Evolutionary conservation across 2,329 filamentous ascomycete genomes (phyloP).

Genomic region (Thelonectria blattea): DNA sequence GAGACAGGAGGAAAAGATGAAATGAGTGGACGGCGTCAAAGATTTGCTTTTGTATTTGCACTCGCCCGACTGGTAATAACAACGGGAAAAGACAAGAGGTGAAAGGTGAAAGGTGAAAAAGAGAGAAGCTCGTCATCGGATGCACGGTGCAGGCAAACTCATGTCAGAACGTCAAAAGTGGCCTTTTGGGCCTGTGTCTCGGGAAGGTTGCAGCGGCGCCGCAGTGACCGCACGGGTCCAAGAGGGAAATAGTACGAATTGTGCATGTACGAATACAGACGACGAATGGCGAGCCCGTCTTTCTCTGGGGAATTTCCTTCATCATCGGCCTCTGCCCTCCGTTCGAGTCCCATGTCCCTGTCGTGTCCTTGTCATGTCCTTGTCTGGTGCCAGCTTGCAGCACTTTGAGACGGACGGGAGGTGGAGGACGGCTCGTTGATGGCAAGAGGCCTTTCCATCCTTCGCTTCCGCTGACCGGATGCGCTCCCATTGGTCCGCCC

Average conservation of each 20-base stretch:
- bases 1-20: not conserved
- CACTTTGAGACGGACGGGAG: not conserved
- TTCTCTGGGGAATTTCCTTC: not conserved
- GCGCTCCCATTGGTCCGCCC: slow-evolving; percentile 22
- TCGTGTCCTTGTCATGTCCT: too few relatives aligned
- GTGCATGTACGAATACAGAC: not conserved
- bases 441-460: not conserved
- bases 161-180: slow-evolving; percentile 25
- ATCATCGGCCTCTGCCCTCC: not conserved
- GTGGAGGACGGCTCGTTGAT: not conserved
- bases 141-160: slow-evolving; percentile 1
- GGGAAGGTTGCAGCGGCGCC: not conserved
- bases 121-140: not conserved
- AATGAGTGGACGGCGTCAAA: slow-evolving; percentile 2
- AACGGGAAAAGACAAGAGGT: slow-evolving; percentile 3
- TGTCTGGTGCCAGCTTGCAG: not conserved
- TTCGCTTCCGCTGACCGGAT: slow-evolving; percentile 6
- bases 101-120: slow-evolving; percentile 9
- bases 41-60: not conserved
- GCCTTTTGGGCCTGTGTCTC: slow-evolving; percentile 15
- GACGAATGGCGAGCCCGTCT: not conserved
- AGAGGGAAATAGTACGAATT: not conserved
- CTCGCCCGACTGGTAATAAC: not conserved
- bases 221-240: not conserved
- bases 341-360: not conserved